Evolutionary conservation across 164 flowering plant genomes (phyloP).

Genomic region (Chimonanthus praecox): DNA sequence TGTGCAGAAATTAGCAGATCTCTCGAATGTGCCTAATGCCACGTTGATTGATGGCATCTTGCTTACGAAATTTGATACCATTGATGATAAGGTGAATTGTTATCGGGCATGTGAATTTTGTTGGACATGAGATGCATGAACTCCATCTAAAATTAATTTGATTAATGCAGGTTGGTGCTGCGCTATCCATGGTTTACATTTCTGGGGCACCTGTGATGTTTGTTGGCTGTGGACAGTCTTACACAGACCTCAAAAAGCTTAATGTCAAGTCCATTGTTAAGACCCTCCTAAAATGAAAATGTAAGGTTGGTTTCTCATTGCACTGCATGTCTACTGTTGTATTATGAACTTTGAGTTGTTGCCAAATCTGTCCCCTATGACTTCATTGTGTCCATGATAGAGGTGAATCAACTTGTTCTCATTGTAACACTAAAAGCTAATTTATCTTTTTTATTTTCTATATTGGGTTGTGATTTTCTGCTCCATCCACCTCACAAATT

Average conservation of each 20-base stretch:
- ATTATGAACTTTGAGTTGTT: not conserved
- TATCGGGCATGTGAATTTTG: too few relatives aligned
- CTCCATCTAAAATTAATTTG: not conserved
- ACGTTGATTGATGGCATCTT: conserved; percentile 90
- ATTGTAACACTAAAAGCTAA: too few relatives aligned
- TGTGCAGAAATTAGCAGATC: conserved; percentile 83
- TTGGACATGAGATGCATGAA: not conserved
- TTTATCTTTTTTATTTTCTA: too few relatives aligned
- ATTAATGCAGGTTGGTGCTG: conserved; percentile 80
- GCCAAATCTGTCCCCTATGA: conserved; percentile 12
- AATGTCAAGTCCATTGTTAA: conserved; percentile 87
- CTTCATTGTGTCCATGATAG: conserved; percentile 5
- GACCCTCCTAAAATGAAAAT: conserved; percentile 68
- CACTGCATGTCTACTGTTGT: not conserved
- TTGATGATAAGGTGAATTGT: conserved; percentile 83
- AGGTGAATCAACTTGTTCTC: conserved; percentile 5
- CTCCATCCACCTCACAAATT: too few relatives aligned
- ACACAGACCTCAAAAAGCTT: conserved; percentile 87
- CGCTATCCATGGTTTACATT: conserved; percentile 92
- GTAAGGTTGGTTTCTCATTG: not conserved
- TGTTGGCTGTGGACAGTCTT: conserved; percentile 96
- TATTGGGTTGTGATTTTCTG: too few relatives aligned
- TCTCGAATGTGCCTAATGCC: conserved; percentile 60
- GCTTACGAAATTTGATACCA: conserved; percentile 94
- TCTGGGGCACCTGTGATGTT: conserved; percentile 99